Conservation (phyloP, 805 yeast species). For the Spencermartinsiella europaea region DNA sequence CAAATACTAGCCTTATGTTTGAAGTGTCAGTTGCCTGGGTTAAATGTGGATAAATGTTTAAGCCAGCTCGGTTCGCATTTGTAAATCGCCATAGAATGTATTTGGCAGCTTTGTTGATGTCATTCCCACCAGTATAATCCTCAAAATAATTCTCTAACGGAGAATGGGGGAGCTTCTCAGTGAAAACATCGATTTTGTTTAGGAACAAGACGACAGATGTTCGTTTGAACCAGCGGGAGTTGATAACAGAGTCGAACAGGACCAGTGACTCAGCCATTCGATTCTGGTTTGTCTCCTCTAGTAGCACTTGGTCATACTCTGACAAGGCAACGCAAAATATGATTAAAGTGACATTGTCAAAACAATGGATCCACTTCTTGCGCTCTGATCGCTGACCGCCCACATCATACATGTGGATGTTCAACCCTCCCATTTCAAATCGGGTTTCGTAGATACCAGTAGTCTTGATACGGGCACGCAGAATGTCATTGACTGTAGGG, state of each 20-base stretch:
- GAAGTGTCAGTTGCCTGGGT: slow-evolving; percentile 94
- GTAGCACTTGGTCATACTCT: slow-evolving; percentile 81
- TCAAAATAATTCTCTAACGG: slow-evolving; percentile 83
- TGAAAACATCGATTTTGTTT: slow-evolving; percentile 86
- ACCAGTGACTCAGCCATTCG: slow-evolving; percentile 77
- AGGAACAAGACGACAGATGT: slow-evolving; percentile 81
- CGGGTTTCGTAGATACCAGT: slow-evolving; percentile 85
- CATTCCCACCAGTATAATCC: slow-evolving; percentile 86
- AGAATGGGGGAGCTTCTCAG: slow-evolving; percentile 73
- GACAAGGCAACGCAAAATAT: slow-evolving; percentile 88
- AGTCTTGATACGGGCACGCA: slow-evolving; percentile 86
- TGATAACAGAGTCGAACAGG: slow-evolving; percentile 83
- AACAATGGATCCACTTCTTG: slow-evolving; percentile 95
- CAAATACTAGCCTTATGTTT: slow-evolving; percentile 79
- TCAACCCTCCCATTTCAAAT: slow-evolving; percentile 66
- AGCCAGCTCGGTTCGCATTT: slow-evolving; percentile 74
- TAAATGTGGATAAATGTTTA: slow-evolving; percentile 78
- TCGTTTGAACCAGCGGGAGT: slow-evolving; percentile 87
- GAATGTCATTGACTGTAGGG: slow-evolving; percentile 72
- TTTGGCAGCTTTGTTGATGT: slow-evolving; percentile 85
- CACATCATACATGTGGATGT: slow-evolving; percentile 70
- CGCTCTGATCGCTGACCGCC: slow-evolving; percentile 97
- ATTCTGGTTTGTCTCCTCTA: slow-evolving; percentile 67
- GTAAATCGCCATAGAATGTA: slow-evolving; percentile 88
- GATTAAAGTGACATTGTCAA: slow-evolving; percentile 84